phyloP scores from a whole-genome alignment of 169 alveolate genomes.

The Eimeria falciformis region DNA sequence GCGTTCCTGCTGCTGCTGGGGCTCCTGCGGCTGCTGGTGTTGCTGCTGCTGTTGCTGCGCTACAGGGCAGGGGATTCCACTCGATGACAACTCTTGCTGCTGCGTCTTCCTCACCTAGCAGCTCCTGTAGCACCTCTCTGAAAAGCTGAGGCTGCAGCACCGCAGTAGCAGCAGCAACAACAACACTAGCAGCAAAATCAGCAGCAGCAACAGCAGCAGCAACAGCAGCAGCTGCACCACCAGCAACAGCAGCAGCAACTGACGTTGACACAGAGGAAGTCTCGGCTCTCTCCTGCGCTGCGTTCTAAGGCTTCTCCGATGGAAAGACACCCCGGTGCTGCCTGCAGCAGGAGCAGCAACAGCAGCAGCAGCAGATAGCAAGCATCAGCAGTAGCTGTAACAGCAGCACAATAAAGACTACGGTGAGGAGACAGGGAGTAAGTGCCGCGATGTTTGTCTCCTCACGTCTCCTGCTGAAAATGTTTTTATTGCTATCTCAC shows the following conservation, averaged over 20 bases:
- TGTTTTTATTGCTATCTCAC: slow-evolving; percentile 6
- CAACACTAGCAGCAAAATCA: not conserved
- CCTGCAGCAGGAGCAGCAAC: slow-evolving; percentile 25
- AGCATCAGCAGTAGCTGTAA: too few species aligned
- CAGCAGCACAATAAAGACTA: not conserved
- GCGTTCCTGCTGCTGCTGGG: not conserved
- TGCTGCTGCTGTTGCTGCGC: slow-evolving; percentile 21
- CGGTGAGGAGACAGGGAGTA: not conserved
- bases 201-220: not conserved
- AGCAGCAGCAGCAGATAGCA: slow-evolving; percentile 6
- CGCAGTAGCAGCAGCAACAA: not conserved
- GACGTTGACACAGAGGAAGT: not conserved
- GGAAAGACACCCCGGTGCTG: not conserved
- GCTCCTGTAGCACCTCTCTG: slow-evolving; percentile 29
- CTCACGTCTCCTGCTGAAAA: not conserved
- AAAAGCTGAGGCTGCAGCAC: slow-evolving; percentile 22
- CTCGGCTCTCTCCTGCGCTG: slow-evolving; percentile 14
- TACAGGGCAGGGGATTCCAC: not conserved
- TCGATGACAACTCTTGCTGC: not conserved
- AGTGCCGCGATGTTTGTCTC: not conserved
- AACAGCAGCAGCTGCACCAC: not conserved
- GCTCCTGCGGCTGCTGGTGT: not conserved
- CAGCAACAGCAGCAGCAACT: not conserved
- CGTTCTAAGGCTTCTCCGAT: not conserved
- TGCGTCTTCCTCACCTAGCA: slow-evolving; percentile 13